Evolutionary conservation across 768 basidiomycete species (phyloP).

Genomic region (Mycena polygramma): DNA sequence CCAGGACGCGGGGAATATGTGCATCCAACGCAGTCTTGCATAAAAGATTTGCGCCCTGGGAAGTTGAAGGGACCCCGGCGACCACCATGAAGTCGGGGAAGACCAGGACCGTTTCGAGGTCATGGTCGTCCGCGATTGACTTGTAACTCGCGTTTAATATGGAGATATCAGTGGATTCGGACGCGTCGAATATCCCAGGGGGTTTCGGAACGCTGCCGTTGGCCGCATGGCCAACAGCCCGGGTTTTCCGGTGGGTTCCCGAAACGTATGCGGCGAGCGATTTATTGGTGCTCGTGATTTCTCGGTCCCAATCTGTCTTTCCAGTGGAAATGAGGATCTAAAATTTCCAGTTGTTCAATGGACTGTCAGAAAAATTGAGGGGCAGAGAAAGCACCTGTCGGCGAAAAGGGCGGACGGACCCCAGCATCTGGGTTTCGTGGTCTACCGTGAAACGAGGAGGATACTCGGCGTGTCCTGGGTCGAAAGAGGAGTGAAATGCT

Average conservation of each 20-base stretch:
- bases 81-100: slow-evolving; percentile 95
- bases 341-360: not conserved
- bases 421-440: slow-evolving; percentile 84
- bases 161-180: slow-evolving; percentile 68
- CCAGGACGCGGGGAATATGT: slow-evolving; percentile 60
- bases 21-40: slow-evolving; percentile 77
- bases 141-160: slow-evolving; percentile 88
- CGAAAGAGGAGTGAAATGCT: slow-evolving; percentile 28
- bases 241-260: slow-evolving; percentile 38
- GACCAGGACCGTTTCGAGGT: slow-evolving; percentile 86
- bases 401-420: slow-evolving; percentile 85
- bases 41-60: slow-evolving; percentile 75
- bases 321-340: slow-evolving; percentile 93
- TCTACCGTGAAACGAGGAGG: slow-evolving; percentile 83
- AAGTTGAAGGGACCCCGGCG: slow-evolving; percentile 73
- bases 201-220: slow-evolving; percentile 49
- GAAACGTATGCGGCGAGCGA: slow-evolving; percentile 71
- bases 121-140: slow-evolving; percentile 72
- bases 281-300: slow-evolving; percentile 78
- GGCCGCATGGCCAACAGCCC: slow-evolving; percentile 35
- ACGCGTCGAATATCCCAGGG: slow-evolving; percentile 71
- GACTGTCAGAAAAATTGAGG: not conserved
- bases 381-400: slow-evolving; percentile 68
- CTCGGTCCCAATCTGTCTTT: slow-evolving; percentile 87
- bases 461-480: slow-evolving; percentile 78